phyloP scores from a whole-genome alignment of 1,139 yeast species.

The Saccharomyces hybrid region DNA sequence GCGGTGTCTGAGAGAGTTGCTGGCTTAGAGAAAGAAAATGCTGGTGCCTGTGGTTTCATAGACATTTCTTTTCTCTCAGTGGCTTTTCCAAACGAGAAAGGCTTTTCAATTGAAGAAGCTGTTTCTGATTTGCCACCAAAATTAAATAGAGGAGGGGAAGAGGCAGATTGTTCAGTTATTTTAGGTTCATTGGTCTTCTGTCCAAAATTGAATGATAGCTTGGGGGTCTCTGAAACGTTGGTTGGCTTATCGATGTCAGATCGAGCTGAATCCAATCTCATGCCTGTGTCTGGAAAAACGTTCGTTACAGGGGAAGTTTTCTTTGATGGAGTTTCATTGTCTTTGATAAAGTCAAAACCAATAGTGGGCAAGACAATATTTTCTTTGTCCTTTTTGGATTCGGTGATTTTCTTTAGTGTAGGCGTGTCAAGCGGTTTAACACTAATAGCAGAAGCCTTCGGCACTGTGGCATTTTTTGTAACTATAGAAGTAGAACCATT shows the following conservation, averaged over 20 bases:
- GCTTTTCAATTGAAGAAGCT: background rate
- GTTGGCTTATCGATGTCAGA: background rate
- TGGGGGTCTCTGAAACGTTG: background rate
- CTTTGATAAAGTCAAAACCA: conserved; percentile 26
- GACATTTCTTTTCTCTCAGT: background rate
- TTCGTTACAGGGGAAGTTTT: conserved; percentile 2
- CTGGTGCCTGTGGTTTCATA: background rate
- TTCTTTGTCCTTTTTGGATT: conserved; percentile 3
- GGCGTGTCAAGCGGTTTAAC: background rate
- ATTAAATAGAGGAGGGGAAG: background rate
- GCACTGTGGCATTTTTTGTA: background rate
- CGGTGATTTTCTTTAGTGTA: background rate
- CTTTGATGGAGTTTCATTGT: conserved; percentile 17
- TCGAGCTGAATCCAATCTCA: background rate
- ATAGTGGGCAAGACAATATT: conserved; percentile 20
- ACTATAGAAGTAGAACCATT: conserved; percentile 5
- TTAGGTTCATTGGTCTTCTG: background rate
- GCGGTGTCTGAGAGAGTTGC: background rate
- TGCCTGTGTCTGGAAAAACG: background rate
- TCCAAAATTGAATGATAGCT: background rate
- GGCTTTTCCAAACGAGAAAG: background rate
- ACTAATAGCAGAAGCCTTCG: background rate
- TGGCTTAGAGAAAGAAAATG: background rate
- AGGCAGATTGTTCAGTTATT: background rate
- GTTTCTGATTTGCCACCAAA: background rate